phyloP scores from a whole-genome alignment of 306 rosid species.

The apple (Malus domestica) region ASM211411v1 NC_041804.1:5729501-5730000 shows the following conservation, averaged over 20 bases:
- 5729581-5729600: constrained; percentile 87
- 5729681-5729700: constrained; percentile 67
- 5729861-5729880: constrained; percentile 98
- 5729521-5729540: constrained; percentile 92
- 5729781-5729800: constrained; percentile 96
- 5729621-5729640: constrained; percentile 91
- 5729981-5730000: constrained; percentile 97
- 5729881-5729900: constrained; percentile 75
- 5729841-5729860: constrained; percentile 96
- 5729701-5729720: constrained; percentile 99
- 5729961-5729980: constrained; percentile 98
- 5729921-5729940: constrained; percentile 91
- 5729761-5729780: constrained; percentile 91
- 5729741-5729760: constrained; percentile 81
- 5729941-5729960: constrained; percentile 71
- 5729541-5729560: constrained; percentile 53
- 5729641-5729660: constrained; percentile 91
- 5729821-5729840: constrained; percentile 99
- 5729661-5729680: constrained; percentile 84
- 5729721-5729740: constrained; percentile 98
- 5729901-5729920: constrained; percentile 89
- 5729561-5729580: constrained; percentile 66
- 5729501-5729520: constrained; percentile 72
- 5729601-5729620: constrained; percentile 96
- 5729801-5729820: constrained; percentile 92